Evolutionary conservation across 495 filamentous ascomycete species (phyloP).

Genomic region (Xylaria nigripes): DNA sequence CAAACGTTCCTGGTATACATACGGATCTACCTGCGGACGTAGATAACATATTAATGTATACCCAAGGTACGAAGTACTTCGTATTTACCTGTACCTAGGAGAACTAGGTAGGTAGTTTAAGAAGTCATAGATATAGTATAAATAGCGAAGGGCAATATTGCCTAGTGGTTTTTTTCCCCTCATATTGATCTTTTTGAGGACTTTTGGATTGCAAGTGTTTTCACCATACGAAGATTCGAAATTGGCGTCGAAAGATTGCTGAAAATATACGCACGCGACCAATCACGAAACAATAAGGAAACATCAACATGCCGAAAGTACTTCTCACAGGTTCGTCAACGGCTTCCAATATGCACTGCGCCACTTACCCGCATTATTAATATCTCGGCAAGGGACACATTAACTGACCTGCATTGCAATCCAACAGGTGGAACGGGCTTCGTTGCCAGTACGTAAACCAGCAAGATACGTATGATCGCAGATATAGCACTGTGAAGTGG

Average conservation of each 20-base stretch:
- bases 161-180: too few relatives aligned
- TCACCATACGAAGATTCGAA: too few relatives aligned
- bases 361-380: not conserved
- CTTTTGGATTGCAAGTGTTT: too few relatives aligned
- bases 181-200: too few relatives aligned
- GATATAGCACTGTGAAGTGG: not conserved
- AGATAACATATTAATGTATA: too few relatives aligned
- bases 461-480: not conserved
- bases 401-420: not conserved
- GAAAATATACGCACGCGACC: not conserved
- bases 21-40: too few relatives aligned
- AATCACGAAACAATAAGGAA: not conserved
- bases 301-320: slow-evolving; percentile 47
- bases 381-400: not conserved
- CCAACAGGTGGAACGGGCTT: slow-evolving; percentile 41
- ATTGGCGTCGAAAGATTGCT: not conserved
- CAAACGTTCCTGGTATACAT: too few relatives aligned
- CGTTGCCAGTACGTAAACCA: slow-evolving; percentile 36
- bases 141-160: too few relatives aligned
- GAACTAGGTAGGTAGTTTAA: too few relatives aligned
- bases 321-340: slow-evolving; percentile 46
- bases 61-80: too few relatives aligned
- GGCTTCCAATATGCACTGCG: not conserved
- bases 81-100: too few relatives aligned
- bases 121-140: too few relatives aligned